Evolutionary conservation across 306 rosid species (phyloP).

Genomic region (Medicago arabica): DNA sequence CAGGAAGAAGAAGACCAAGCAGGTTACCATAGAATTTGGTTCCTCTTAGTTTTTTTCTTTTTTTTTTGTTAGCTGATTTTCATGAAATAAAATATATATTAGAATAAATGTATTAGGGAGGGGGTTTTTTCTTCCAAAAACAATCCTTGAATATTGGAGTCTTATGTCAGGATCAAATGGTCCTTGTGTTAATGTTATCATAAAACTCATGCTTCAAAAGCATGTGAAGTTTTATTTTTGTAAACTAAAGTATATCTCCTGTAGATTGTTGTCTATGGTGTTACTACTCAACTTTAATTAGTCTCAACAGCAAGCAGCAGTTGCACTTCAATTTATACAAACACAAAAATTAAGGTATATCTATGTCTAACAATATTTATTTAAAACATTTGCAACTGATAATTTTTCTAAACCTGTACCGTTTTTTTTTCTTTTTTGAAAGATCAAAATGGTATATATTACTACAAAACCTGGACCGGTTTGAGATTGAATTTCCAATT

Average conservation of each 20-base stretch:
- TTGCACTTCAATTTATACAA: no score
- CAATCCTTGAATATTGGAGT: neutral
- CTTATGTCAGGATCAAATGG: neutral
- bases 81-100: constrained; percentile 13
- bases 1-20: constrained; percentile 27
- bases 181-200: neutral
- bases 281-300: no score
- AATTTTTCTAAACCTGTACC: no score
- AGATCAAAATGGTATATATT: no score
- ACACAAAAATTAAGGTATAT: no score
- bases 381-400: no score
- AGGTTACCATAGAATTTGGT: constrained; percentile 35
- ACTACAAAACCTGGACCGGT: no score
- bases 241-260: neutral
- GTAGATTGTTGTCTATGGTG: no score
- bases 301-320: no score
- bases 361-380: no score
- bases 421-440: no score
- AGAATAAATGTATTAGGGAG: neutral
- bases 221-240: neutral
- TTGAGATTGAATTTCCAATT: no score
- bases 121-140: neutral
- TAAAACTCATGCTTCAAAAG: constrained; percentile 1
- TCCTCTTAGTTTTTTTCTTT: constrained; percentile 10
- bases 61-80: neutral